phyloP scores from a whole-genome alignment of 176 grass and related monocot genomes.

The Musa itinerans region DNA sequence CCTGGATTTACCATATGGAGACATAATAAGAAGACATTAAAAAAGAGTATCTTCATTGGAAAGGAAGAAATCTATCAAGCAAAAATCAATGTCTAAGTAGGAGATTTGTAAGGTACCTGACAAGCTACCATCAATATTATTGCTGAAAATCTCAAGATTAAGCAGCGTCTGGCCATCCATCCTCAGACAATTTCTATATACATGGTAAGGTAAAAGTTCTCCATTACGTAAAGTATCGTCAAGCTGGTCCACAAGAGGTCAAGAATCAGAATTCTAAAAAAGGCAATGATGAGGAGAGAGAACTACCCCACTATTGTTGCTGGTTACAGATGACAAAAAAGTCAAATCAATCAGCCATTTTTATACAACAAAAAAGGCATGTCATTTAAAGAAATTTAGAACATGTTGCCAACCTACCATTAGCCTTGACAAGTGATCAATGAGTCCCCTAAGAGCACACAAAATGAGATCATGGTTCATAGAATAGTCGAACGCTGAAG shows the following conservation, averaged over 20 bases:
- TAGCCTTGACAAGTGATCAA: slow-evolving; percentile 69
- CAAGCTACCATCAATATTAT: slow-evolving; percentile 66
- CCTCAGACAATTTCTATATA: slow-evolving; percentile 83
- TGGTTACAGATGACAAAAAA: no score
- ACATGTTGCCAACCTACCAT: slow-evolving; percentile 47
- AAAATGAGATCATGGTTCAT: slow-evolving; percentile 50
- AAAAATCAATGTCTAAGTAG: slow-evolving; percentile 5
- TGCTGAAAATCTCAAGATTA: slow-evolving; percentile 95
- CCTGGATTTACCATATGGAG: slow-evolving; percentile 34
- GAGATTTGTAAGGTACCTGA: slow-evolving; percentile 39
- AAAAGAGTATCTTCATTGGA: slow-evolving; percentile 8
- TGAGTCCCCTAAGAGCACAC: slow-evolving; percentile 72
- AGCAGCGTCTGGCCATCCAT: slow-evolving; percentile 95
- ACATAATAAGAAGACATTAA: background rate
- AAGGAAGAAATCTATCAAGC: background rate
- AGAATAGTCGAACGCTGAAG: slow-evolving; percentile 47
- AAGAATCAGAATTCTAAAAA: background rate
- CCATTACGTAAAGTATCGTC: slow-evolving; percentile 76
- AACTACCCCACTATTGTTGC: background rate
- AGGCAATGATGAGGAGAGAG: background rate
- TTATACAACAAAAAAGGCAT: no score
- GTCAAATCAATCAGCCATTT: no score
- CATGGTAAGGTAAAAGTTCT: slow-evolving; percentile 66
- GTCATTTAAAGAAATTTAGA: background rate
- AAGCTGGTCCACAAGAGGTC: slow-evolving; percentile 43